Percentiles rank a stretch among this genome's conserved stretches.
These are phyloP conservation scores for Acacia melanoxylon DNA, from an alignment of 306 rosid species.

Conservation along the genomic window DNA sequence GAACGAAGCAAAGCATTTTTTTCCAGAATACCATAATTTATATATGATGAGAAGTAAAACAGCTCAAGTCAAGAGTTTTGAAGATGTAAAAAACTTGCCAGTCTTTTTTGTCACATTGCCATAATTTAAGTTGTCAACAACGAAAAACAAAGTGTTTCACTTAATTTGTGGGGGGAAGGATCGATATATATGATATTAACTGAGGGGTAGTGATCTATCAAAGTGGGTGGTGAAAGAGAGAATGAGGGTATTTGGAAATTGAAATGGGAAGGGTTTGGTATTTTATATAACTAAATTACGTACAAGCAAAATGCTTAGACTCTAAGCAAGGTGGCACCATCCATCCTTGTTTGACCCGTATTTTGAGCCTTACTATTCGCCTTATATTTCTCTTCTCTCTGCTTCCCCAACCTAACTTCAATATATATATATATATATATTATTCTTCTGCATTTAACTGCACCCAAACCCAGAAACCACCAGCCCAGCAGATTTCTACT, in stretches of 20 bases:
- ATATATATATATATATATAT: neutral
- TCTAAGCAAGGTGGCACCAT: slow-evolving; percentile 70
- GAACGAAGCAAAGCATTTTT: neutral
- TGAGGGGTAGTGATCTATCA: slow-evolving; percentile 62
- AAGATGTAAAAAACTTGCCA: neutral
- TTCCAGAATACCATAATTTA: neutral
- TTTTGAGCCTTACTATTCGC: slow-evolving; percentile 65
- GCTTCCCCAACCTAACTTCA: slow-evolving; percentile 29
- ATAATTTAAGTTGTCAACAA: neutral
- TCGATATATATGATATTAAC: neutral
- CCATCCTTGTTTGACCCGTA: slow-evolving; percentile 91
- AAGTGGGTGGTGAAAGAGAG: slow-evolving; percentile 82
- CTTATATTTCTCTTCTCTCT: slow-evolving; percentile 43
- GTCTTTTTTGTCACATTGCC: neutral
- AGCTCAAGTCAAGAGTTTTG: neutral
- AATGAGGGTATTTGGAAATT: slow-evolving; percentile 32
- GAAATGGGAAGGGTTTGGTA: slow-evolving; percentile 22
- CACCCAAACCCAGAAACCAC: slow-evolving; percentile 39
- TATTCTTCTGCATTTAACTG: neutral
- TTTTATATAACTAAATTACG: neutral
- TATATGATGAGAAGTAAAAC: neutral
- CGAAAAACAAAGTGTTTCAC: neutral
- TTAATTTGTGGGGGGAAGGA: neutral
- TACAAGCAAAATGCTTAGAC: slow-evolving; percentile 51
- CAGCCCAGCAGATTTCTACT: neutral